These are phyloP conservation scores for Manihot esculenta DNA, from an alignment of 441 rosid species.

Conservation along the genomic window DNA sequence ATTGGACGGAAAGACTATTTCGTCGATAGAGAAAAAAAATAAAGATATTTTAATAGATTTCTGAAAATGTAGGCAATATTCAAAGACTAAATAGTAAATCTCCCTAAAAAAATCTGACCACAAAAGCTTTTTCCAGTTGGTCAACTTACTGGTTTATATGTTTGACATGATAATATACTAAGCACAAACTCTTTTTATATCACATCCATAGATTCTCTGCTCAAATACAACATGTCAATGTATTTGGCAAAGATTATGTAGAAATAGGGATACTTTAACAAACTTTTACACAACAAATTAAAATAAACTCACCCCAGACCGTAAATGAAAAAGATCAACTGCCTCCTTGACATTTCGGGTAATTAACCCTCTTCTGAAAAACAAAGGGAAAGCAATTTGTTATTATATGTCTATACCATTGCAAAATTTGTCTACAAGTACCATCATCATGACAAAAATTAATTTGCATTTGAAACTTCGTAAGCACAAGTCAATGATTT, in stretches of 20 bases:
- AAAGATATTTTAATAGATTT: too few relatives aligned
- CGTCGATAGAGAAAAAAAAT: too few relatives aligned
- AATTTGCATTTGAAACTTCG: not conserved
- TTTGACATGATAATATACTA: not conserved
- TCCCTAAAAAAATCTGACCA: too few relatives aligned
- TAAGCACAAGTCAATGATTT: too few relatives aligned
- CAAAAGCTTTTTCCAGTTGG: not conserved
- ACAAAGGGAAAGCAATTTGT: not conserved
- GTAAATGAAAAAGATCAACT: constrained; percentile 73
- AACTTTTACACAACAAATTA: not conserved
- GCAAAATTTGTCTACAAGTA: not conserved
- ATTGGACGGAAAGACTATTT: too few relatives aligned
- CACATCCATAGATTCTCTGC: not conserved
- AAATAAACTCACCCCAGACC: constrained; percentile 56
- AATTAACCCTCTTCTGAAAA: constrained; percentile 76
- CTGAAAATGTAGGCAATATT: too few relatives aligned
- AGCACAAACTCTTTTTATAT: not conserved
- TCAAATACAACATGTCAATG: not conserved
- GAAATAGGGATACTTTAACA: not conserved
- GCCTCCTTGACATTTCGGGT: constrained; percentile 87
- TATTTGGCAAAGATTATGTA: not conserved
- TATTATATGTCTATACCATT: not conserved
- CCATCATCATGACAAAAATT: not conserved
- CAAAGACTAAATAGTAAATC: too few relatives aligned
- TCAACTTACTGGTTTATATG: not conserved